Conservation (phyloP, 306 rosid genomes). For the Vigna reflexopilosa region DNA sequence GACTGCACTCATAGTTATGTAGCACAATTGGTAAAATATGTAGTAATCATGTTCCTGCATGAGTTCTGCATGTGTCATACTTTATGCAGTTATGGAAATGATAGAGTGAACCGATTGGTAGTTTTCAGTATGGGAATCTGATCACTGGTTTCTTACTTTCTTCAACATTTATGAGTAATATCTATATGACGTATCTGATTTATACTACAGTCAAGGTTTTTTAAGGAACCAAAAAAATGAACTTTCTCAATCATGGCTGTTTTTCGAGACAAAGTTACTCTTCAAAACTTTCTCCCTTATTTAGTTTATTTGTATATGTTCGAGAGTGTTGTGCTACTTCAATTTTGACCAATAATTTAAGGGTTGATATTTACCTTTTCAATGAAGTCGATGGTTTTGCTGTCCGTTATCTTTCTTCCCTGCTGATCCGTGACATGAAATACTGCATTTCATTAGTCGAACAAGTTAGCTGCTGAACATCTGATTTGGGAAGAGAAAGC, state of each 20-base stretch:
- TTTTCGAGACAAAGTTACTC: slow-evolving; percentile 6
- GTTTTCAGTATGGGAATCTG: background rate
- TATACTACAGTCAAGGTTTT: background rate
- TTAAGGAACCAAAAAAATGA: background rate
- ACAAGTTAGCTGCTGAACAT: slow-evolving; percentile 40
- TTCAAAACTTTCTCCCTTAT: background rate
- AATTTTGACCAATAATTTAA: background rate
- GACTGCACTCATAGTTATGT: too few species aligned
- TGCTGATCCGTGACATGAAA: slow-evolving; percentile 92
- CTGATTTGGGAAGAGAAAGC: slow-evolving; percentile 13
- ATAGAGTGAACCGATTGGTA: slow-evolving; percentile 7
- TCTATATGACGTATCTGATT: background rate
- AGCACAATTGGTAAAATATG: too few species aligned
- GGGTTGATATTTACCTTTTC: slow-evolving; percentile 64
- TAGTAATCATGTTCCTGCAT: too few species aligned
- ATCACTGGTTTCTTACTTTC: background rate
- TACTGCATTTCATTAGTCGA: slow-evolving; percentile 53
- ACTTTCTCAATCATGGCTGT: background rate
- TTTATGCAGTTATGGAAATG: background rate
- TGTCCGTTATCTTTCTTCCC: slow-evolving; percentile 77
- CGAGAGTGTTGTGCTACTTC: background rate
- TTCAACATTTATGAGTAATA: slow-evolving; percentile 19
- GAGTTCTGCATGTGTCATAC: too few species aligned
- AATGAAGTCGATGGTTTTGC: slow-evolving; percentile 67
- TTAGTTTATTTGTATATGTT: background rate